Conservation (phyloP, 208 protist genomes). For the Leishmania guyanensis region DNA sequence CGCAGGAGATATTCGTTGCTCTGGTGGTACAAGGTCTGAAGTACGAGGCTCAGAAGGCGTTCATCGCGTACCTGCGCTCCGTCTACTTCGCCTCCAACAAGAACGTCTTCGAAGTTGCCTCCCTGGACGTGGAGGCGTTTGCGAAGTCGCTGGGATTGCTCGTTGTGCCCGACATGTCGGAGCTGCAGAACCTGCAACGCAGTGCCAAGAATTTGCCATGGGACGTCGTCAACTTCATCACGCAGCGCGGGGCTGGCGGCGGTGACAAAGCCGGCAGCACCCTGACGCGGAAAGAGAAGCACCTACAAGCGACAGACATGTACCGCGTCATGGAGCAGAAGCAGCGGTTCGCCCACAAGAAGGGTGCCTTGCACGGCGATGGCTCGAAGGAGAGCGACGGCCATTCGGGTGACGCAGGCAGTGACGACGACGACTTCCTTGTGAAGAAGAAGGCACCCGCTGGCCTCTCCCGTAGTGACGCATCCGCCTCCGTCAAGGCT, state of each 20-base stretch:
- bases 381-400: neutral
- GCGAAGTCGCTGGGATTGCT: conserved; percentile 94
- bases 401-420: conserved; percentile 32
- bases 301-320: conserved; percentile 87
- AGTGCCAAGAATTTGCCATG: conserved; percentile 90
- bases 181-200: conserved; percentile 77
- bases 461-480: neutral
- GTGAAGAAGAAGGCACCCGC: conserved; percentile 38
- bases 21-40: conserved; percentile 96
- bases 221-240: conserved; percentile 89
- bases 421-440: conserved; percentile 49
- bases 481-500: neutral
- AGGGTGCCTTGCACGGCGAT: conserved; percentile 24
- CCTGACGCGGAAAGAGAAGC: conserved; percentile 81
- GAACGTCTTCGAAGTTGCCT: conserved; percentile 94
- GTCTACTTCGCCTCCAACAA: conserved; percentile 96
- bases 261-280: conserved; percentile 1
- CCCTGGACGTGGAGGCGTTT: conserved; percentile 91
- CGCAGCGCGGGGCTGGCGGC: conserved; percentile 27
- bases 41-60: conserved; percentile 97
- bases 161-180: conserved; percentile 93
- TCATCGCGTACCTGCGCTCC: conserved; percentile 97
- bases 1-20: conserved; percentile 89
- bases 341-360: conserved; percentile 61
- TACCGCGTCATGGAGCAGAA: conserved; percentile 84